phyloP scores from a whole-genome alignment of 2,329 filamentous ascomycete genomes.

The Aspergillus pseudotamarii region DNA sequence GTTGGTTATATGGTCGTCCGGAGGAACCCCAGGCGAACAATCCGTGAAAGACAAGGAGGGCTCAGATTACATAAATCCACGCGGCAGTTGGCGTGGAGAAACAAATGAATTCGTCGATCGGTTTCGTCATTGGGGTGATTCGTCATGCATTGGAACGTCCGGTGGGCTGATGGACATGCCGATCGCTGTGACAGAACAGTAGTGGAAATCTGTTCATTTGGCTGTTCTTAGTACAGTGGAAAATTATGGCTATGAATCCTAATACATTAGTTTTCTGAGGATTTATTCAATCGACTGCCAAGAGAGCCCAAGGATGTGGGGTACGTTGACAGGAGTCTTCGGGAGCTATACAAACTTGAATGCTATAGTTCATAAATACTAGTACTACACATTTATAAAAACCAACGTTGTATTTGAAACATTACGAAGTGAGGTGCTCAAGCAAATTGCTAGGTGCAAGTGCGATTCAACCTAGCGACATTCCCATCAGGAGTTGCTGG shows the following conservation, averaged over 20 bases:
- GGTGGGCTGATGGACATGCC: background rate
- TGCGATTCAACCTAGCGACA: background rate
- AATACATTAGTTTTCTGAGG: background rate
- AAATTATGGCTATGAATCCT: background rate
- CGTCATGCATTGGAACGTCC: background rate
- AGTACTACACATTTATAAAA: background rate
- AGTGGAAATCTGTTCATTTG: background rate
- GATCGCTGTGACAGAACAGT: background rate
- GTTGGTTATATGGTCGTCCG: background rate
- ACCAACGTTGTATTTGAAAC: background rate
- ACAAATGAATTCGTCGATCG: background rate
- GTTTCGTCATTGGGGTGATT: background rate
- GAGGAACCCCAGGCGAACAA: background rate
- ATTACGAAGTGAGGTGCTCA: background rate
- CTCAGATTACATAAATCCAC: background rate
- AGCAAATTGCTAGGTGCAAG: background rate
- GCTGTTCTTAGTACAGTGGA: background rate
- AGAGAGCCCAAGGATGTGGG: background rate
- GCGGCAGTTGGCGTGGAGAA: background rate
- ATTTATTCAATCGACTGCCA: background rate
- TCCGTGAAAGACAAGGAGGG: background rate
- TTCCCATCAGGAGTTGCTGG: too few relatives aligned
- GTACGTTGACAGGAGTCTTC: background rate
- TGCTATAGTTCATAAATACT: background rate
- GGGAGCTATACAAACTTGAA: background rate